Percentiles rank a stretch among this genome's conserved stretches.
These are phyloP conservation scores for Westerdykella aurantiaca DNA, from an alignment of 2,329 filamentous ascomycete species.

Conservation along the genomic window DNA sequence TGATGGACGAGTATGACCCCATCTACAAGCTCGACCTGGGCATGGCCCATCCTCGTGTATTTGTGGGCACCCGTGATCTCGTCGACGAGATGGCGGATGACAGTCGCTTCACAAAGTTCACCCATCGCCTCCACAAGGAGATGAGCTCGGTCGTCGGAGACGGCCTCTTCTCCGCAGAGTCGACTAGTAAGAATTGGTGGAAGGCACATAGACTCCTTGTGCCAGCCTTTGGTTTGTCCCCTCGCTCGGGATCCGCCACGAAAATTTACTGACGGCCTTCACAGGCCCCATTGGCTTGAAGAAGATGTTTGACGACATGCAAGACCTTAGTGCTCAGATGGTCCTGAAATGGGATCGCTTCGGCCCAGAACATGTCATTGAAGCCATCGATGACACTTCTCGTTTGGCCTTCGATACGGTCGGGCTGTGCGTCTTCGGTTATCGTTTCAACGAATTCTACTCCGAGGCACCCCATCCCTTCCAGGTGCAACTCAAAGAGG, in stretches of 20 bases:
- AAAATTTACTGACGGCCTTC: constrained; percentile 22
- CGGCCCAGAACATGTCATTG: constrained; percentile 53
- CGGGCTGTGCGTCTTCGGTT: constrained; percentile 65
- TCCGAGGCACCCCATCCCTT: constrained; percentile 64
- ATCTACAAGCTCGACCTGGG: constrained; percentile 53
- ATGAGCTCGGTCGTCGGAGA: constrained; percentile 7
- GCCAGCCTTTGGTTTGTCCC: constrained; percentile 42
- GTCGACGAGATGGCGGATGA: constrained; percentile 10
- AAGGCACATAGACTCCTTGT: constrained; percentile 41
- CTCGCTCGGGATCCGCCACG: neutral
- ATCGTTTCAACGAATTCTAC: constrained; percentile 71
- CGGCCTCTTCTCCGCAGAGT: constrained; percentile 13
- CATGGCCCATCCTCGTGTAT: constrained; percentile 48
- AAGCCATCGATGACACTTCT: constrained; percentile 57
- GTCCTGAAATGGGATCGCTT: constrained; percentile 32
- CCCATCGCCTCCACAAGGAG: constrained; percentile 6
- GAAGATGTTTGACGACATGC: constrained; percentile 25
- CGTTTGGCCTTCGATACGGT: constrained; percentile 68
- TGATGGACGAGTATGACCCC: constrained; percentile 43
- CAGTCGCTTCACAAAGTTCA: constrained; percentile 9
- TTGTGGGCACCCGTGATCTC: constrained; percentile 14
- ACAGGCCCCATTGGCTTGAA: too few species aligned
- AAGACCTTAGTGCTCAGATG: constrained; percentile 31
- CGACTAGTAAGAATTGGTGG: constrained; percentile 14
- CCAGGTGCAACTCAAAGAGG: constrained; percentile 59